Percentiles rank a stretch among this genome's conserved stretches.
These are phyloP conservation scores for Fusarium pseudonygamai DNA, from an alignment of 2,329 filamentous ascomycete genomes.

Conservation along the genomic window DNA sequence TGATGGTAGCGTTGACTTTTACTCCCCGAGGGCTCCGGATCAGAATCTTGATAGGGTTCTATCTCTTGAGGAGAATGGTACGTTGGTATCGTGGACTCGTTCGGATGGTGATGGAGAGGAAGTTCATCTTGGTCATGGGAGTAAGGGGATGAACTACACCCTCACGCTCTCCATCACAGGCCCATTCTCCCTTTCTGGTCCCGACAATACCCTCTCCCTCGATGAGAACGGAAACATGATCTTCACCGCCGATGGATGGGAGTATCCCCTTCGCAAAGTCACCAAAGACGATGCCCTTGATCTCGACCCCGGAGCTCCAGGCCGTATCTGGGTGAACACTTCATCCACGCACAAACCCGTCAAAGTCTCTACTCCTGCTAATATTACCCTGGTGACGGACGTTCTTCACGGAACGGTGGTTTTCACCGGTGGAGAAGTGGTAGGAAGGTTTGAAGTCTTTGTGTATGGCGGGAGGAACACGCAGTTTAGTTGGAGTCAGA, in stretches of 20 bases:
- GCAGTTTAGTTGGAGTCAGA: constrained; percentile 23
- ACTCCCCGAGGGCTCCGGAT: constrained; percentile 2
- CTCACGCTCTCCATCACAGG: background rate
- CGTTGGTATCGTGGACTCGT: background rate
- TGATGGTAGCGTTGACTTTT: background rate
- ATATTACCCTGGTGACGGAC: background rate
- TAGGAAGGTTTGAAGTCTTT: constrained; percentile 16
- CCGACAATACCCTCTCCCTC: background rate
- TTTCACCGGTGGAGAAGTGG: background rate
- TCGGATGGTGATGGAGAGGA: background rate
- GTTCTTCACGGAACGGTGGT: background rate
- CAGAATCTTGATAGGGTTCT: constrained; percentile 5
- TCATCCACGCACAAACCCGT: constrained; percentile 13
- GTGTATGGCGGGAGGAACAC: constrained; percentile 20
- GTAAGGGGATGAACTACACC: constrained; percentile 22
- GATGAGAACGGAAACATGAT: background rate
- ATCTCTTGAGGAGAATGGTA: accelerated
- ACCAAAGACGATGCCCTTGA: background rate
- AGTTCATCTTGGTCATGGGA: background rate
- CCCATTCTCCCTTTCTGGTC: background rate
- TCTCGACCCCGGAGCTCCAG: constrained; percentile 10
- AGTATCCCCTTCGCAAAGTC: constrained; percentile 16
- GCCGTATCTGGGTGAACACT: constrained; percentile 16
- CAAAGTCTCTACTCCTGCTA: background rate
- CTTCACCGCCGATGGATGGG: constrained; percentile 1